Percentiles rank a stretch among this genome's conserved stretches.
These are phyloP conservation scores for Alnus glutinosa DNA, from an alignment of 306 rosid genomes.

Conservation along the genomic window DNA sequence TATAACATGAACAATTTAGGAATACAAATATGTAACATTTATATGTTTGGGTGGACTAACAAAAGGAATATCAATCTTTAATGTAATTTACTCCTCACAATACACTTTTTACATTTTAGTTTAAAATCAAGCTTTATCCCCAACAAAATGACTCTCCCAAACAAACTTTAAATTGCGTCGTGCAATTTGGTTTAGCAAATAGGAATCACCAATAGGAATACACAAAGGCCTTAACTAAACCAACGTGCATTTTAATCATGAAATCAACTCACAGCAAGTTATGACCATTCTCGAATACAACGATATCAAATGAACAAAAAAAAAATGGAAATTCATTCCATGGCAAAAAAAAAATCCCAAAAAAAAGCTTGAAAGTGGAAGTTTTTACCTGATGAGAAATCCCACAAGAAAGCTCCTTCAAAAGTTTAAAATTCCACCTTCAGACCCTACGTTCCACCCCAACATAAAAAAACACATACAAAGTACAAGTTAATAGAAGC, in stretches of 20 bases:
- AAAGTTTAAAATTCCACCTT: conserved; percentile 26
- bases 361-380: not conserved
- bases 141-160: too few species aligned
- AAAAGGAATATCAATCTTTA: too few species aligned
- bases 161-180: too few species aligned
- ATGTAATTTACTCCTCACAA: too few species aligned
- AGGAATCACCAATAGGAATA: not conserved
- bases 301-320: not conserved
- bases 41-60: too few species aligned
- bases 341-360: too few species aligned
- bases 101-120: too few species aligned
- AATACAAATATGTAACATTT: too few species aligned
- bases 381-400: conserved; percentile 31
- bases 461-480: conserved; percentile 9
- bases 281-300: not conserved
- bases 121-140: too few species aligned
- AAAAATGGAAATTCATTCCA: too few species aligned
- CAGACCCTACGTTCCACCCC: conserved; percentile 23
- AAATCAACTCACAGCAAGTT: not conserved
- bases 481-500: conserved; percentile 1
- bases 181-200: too few species aligned
- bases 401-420: conserved; percentile 22
- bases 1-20: too few species aligned
- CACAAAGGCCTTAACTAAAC: not conserved
- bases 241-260: not conserved